Percentiles rank a stretch among this genome's conserved stretches.
These are phyloP conservation scores for Phaeotremella skinneri DNA, from an alignment of 768 basidiomycete species.

Conservation along the genomic window DNA sequence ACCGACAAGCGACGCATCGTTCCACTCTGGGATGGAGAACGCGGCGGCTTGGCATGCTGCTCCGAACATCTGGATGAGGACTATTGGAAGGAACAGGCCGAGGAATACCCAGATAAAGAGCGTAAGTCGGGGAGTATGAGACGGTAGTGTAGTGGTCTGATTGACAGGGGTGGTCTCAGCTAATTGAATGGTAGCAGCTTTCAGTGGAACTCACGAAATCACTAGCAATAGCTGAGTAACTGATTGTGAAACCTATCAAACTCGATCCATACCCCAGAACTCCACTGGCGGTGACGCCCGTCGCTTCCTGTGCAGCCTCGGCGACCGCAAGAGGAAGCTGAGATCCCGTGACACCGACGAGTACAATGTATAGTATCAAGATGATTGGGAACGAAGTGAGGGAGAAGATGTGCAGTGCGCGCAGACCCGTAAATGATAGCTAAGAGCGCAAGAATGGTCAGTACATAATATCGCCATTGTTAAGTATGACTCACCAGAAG, in stretches of 20 bases:
- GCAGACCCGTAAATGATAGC: conserved; percentile 49
- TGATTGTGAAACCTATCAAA: conserved; percentile 50
- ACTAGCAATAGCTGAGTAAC: conserved; percentile 45
- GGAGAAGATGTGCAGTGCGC: conserved; percentile 47
- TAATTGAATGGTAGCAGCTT: background rate
- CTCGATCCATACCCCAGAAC: conserved; percentile 47
- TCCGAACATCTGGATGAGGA: conserved; percentile 45
- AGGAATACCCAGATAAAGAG: conserved; percentile 46
- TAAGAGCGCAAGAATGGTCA: conserved; percentile 5
- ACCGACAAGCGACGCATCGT: conserved; percentile 33
- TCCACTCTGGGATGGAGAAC: conserved; percentile 38
- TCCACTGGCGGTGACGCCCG: conserved; percentile 32
- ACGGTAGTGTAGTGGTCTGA: conserved; percentile 46
- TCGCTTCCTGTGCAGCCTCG: conserved; percentile 19
- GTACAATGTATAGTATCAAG: conserved; percentile 44
- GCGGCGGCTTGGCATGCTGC: conserved; percentile 46
- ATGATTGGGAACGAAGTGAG: conserved; percentile 48
- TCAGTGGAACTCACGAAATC: conserved; percentile 42
- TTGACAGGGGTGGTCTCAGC: background rate
- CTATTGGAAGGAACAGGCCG: conserved; percentile 44
- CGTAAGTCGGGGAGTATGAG: conserved; percentile 27
- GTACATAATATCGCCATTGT: background rate
- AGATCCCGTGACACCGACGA: conserved; percentile 38
- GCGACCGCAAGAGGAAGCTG: conserved; percentile 33
- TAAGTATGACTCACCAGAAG: conserved; percentile 37